phyloP scores from a whole-genome alignment of 495 filamentous ascomycete species.

The Penicillium nucicola region DNA sequence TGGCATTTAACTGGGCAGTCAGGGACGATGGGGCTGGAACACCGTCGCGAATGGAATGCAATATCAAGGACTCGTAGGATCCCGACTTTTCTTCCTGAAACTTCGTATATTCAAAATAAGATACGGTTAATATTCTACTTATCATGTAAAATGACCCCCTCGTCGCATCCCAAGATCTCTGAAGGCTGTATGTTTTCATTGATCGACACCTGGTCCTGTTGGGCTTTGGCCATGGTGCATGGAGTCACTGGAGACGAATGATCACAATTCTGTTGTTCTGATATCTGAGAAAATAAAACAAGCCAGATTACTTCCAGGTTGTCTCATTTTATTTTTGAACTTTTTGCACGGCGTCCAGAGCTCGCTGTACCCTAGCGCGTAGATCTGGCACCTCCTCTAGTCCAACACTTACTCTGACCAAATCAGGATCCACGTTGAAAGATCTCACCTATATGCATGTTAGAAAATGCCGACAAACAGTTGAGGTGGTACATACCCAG shows the following conservation, averaged over 20 bases:
- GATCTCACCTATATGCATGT: slow-evolving; percentile 53
- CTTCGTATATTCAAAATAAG: neutral
- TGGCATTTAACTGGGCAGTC: neutral
- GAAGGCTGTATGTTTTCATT: neutral
- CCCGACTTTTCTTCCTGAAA: neutral
- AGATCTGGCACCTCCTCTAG: slow-evolving; percentile 74
- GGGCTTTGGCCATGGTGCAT: too few relatives aligned
- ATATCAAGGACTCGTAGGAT: neutral
- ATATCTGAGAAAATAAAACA: too few relatives aligned
- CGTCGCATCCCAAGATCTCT: slow-evolving; percentile 8
- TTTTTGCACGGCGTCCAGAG: slow-evolving; percentile 43
- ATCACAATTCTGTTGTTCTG: too few relatives aligned
- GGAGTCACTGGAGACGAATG: neutral
- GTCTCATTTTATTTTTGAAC: slow-evolving; percentile 7
- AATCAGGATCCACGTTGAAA: slow-evolving; percentile 71
- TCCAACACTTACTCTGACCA: slow-evolving; percentile 87
- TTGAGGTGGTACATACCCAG: slow-evolving; percentile 56
- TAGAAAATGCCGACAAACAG: slow-evolving; percentile 1
- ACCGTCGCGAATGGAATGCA: too few relatives aligned
- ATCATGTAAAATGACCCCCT: slow-evolving; percentile 12
- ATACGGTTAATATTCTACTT: slow-evolving; percentile 2
- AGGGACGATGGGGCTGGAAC: neutral
- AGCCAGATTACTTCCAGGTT: neutral
- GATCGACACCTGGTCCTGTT: too few relatives aligned
- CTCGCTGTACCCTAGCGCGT: slow-evolving; percentile 41